Conservation (phyloP, 768 basidiomycete genomes). For the Lactarius akahatsu region DNA sequence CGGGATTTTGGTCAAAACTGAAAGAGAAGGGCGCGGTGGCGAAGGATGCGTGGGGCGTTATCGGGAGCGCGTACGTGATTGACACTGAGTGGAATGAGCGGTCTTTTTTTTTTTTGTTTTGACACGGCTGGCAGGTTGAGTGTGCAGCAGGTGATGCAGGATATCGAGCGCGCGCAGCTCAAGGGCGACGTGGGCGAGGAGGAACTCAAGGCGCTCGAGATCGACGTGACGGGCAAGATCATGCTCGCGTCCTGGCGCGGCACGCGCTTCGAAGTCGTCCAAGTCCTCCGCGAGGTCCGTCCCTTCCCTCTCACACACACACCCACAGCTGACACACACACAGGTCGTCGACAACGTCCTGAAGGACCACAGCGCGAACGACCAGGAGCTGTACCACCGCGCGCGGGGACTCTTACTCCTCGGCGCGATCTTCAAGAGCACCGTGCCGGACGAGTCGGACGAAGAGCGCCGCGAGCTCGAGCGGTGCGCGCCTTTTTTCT, state of each 20-base stretch:
- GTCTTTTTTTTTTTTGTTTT: no score
- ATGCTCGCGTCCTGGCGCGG: constrained; percentile 98
- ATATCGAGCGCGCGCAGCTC: constrained; percentile 87
- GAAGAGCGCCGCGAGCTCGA: constrained; percentile 94
- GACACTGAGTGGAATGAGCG: not conserved
- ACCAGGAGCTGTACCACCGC: constrained; percentile 69
- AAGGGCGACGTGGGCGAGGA: constrained; percentile 90
- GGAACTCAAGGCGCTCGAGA: constrained; percentile 79
- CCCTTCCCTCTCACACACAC: constrained; percentile 12
- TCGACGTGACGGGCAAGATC: constrained; percentile 93
- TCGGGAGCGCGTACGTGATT: constrained; percentile 83
- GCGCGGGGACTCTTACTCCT: constrained; percentile 88
- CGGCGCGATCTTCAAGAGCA: constrained; percentile 86
- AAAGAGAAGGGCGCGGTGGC: constrained; percentile 93
- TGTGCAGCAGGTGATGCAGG: constrained; percentile 78
- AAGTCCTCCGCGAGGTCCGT: constrained; percentile 73
- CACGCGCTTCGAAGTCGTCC: constrained; percentile 90
- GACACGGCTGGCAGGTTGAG: constrained; percentile 46
- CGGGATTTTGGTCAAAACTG: constrained; percentile 88
- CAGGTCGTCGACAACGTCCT: constrained; percentile 83
- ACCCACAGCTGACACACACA: constrained; percentile 4
- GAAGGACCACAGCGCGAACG: constrained; percentile 72
- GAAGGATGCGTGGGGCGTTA: constrained; percentile 96
- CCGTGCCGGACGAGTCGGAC: constrained; percentile 86
- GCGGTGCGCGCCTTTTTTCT: constrained; percentile 64